phyloP scores from a whole-genome alignment of 176 grass and related monocot genomes.

The Bonia amplexicaulis region DNA sequence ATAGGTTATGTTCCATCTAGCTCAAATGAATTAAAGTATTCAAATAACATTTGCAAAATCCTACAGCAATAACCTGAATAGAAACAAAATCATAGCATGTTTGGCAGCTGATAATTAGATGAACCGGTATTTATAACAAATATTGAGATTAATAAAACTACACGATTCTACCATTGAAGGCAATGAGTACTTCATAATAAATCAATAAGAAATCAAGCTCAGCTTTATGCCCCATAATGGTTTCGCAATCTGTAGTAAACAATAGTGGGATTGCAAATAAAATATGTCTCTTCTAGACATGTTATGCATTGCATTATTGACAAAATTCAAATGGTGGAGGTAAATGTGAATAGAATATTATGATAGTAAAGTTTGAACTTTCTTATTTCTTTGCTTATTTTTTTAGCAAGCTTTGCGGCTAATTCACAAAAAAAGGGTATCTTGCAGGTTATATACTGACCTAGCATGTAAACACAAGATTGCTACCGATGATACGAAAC shows the following conservation, averaged over 20 bases:
- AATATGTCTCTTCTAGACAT: not conserved
- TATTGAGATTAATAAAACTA: not conserved
- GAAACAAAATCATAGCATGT: conserved; percentile 3
- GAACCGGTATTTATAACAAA: not conserved
- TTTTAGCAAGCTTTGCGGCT: not conserved
- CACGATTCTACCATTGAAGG: not conserved
- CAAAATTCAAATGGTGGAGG: not conserved
- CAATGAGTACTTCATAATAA: not conserved
- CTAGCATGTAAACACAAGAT: not conserved
- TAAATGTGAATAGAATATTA: not conserved
- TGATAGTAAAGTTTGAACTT: not conserved
- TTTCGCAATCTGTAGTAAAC: not conserved
- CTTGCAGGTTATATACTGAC: not conserved
- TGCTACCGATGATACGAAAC: not conserved
- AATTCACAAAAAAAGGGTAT: not conserved
- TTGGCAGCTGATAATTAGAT: not conserved
- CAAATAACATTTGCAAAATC: conserved; percentile 15
- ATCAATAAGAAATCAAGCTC: not conserved
- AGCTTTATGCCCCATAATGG: not conserved
- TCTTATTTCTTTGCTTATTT: not conserved
- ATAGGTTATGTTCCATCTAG: conserved; percentile 6
- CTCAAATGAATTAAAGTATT: conserved; percentile 1
- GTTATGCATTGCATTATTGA: not conserved
- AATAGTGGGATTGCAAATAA: not conserved
- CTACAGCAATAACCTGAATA: not conserved